These are phyloP conservation scores for Fragaria vesca DNA, from an alignment of 306 rosid genomes.

Conservation along the genomic window DNA sequence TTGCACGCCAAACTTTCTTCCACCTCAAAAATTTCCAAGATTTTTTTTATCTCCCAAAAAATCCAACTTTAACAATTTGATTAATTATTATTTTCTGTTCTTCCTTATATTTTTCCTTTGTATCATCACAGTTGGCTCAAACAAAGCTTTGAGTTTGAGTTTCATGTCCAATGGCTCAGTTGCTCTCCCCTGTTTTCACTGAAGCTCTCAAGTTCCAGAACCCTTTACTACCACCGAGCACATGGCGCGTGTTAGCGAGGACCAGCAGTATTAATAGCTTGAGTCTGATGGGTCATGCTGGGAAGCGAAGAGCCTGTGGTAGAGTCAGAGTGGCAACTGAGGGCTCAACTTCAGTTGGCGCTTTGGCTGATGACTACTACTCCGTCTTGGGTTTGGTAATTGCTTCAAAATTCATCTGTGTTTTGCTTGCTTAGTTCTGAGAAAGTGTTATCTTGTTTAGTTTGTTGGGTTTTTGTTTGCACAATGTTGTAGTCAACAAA, in stretches of 20 bases:
- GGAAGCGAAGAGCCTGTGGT: slow-evolving; percentile 42
- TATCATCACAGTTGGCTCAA: neutral
- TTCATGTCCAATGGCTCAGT: slow-evolving; percentile 52
- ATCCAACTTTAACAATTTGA: neutral
- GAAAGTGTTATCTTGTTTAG: neutral
- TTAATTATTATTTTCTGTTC: neutral
- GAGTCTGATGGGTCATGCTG: slow-evolving; percentile 34
- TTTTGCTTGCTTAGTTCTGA: slow-evolving; percentile 5
- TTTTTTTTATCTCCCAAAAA: slow-evolving; percentile 23
- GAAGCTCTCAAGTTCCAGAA: slow-evolving; percentile 60
- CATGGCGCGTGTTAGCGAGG: slow-evolving; percentile 43
- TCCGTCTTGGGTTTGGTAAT: slow-evolving; percentile 90
- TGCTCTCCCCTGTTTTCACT: slow-evolving; percentile 60
- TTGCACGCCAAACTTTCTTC: slow-evolving; percentile 47
- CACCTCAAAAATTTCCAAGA: slow-evolving; percentile 43
- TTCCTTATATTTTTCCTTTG: neutral
- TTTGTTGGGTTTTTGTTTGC: neutral
- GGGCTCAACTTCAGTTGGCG: slow-evolving; percentile 39
- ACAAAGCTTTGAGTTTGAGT: neutral
- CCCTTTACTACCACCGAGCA: slow-evolving; percentile 33
- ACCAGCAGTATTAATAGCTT: slow-evolving; percentile 24
- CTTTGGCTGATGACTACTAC: slow-evolving; percentile 81
- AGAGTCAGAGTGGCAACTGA: slow-evolving; percentile 60
- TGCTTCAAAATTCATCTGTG: slow-evolving; percentile 10
- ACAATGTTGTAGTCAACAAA: neutral